Evolutionary conservation across 805 yeast genomes (phyloP), one percentile per base, ranked within the genome.

Genomic region (Priceomyces castillae): DNA sequence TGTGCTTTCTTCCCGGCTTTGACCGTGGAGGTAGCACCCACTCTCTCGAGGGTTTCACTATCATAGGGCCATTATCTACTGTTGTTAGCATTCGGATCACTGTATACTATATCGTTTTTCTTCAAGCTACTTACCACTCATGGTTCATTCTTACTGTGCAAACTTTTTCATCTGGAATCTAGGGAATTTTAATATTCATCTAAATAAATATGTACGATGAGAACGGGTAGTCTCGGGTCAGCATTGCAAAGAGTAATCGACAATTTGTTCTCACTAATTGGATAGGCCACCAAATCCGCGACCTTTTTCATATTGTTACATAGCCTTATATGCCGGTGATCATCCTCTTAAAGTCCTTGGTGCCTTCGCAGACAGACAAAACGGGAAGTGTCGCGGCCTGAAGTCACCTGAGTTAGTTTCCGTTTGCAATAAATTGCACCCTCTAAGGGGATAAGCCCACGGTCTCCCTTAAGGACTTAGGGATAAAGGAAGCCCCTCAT

Each of bases 11-110:
- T n/a, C 82, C 83, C 0, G 82, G 82, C 53, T 77, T 77, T 3
- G 81, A 81, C 41, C 81, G 61, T 9, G 82, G 81, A 4, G 82
- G 82, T 28, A 77, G 57, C 6, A 84, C 90, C 90, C 94, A 88
- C 56, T 80, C 82, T 56, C 84, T 84, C 40, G 90, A 83, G 1
- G 92, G 82, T 52, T 74, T 79, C 41, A 56, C 61, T 43, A 41
- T 53, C 15, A 37, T 23, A 19, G 39, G 38, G 19, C 42, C 31
- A 35, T 25, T 42, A 37, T 17, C 46, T 42, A 19, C 23, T 3
- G 11, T 12, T 15, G 46, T 42, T 42, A 42, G 46, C 34, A 34
- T 9, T 12, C 20, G 12, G 5, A 5, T 22, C 36, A 17, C 12
- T 12, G 12, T 10, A 12, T 33, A 33, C 20, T 16, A 16, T 33